Conservation (phyloP, 2,329 filamentous ascomycete genomes). For the Fusarium sp. region DNA sequence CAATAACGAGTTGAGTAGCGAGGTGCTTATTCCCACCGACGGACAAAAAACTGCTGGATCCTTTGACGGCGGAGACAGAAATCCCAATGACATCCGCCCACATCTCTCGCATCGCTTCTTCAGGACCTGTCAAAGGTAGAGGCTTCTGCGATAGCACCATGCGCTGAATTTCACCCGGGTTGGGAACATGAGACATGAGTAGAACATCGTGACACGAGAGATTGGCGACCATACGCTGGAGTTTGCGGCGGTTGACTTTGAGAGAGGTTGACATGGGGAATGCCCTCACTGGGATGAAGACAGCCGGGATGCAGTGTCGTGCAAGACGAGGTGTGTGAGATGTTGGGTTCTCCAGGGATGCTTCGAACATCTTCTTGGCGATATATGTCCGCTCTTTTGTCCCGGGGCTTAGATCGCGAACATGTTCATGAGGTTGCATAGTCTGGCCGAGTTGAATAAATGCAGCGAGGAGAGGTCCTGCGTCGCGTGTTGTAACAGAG, state of each 20-base stretch:
- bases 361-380: slow-evolving; percentile 60
- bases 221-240: slow-evolving; percentile 60
- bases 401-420: slow-evolving; percentile 55
- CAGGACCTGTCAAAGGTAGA: slow-evolving; percentile 61
- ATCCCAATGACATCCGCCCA: slow-evolving; percentile 62
- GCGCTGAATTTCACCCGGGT: slow-evolving; percentile 54
- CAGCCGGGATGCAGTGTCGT: slow-evolving; percentile 59
- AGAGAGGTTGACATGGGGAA: slow-evolving; percentile 65
- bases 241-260: slow-evolving; percentile 63
- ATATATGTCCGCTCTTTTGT: slow-evolving; percentile 61
- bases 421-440: slow-evolving; percentile 55
- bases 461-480: slow-evolving; percentile 59
- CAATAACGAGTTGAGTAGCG: slow-evolving; percentile 59
- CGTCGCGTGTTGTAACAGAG: slow-evolving; percentile 60
- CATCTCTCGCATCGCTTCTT: slow-evolving; percentile 62
- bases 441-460: slow-evolving; percentile 63
- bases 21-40: slow-evolving; percentile 62
- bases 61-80: slow-evolving; percentile 57
- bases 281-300: slow-evolving; percentile 63
- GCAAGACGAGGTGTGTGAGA: slow-evolving; percentile 49
- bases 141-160: slow-evolving; percentile 56
- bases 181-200: slow-evolving; percentile 56
- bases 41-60: slow-evolving; percentile 60
- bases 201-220: slow-evolving; percentile 60
- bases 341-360: slow-evolving; percentile 54